phyloP scores from a whole-genome alignment of 768 basidiomycete genomes.

The Russula foetens region DNA sequence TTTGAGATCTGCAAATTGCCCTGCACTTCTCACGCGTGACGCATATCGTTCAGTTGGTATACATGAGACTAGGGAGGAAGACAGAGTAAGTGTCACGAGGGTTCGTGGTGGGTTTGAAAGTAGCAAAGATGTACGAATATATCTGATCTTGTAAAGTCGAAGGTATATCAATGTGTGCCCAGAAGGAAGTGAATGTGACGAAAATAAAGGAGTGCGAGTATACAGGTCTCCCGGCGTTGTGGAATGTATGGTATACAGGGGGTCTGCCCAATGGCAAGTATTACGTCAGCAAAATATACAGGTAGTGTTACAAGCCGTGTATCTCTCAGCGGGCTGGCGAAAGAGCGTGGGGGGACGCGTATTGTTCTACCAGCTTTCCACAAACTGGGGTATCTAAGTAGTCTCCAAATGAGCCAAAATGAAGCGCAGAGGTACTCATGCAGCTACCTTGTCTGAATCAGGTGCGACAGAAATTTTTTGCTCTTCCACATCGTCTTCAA shows the following conservation, averaged over 20 bases:
- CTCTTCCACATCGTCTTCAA: background rate
- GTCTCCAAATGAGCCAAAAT: background rate
- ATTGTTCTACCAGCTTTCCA: constrained; percentile 4
- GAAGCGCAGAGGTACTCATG: background rate
- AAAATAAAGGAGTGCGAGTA: constrained; percentile 1
- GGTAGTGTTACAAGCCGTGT: constrained; percentile 11
- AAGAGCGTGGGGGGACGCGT: background rate
- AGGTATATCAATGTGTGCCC: background rate
- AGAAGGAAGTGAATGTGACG: background rate
- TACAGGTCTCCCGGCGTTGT: background rate
- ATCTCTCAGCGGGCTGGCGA: background rate
- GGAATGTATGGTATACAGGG: constrained; percentile 2
- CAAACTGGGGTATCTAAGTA: constrained; percentile 8
- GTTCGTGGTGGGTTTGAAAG: background rate
- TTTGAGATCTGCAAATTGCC: background rate
- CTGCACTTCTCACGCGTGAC: too few species aligned
- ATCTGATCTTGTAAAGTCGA: background rate
- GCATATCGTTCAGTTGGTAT: background rate
- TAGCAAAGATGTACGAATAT: background rate
- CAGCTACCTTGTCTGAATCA: constrained; percentile 11
- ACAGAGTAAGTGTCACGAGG: background rate
- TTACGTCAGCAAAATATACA: background rate
- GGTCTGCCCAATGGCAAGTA: background rate
- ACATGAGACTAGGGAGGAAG: background rate
- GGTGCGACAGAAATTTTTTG: constrained; percentile 11